Evolutionary conservation across 805 yeast genomes (phyloP).

Genomic region (Wickerhamiella allomyrinae): DNA sequence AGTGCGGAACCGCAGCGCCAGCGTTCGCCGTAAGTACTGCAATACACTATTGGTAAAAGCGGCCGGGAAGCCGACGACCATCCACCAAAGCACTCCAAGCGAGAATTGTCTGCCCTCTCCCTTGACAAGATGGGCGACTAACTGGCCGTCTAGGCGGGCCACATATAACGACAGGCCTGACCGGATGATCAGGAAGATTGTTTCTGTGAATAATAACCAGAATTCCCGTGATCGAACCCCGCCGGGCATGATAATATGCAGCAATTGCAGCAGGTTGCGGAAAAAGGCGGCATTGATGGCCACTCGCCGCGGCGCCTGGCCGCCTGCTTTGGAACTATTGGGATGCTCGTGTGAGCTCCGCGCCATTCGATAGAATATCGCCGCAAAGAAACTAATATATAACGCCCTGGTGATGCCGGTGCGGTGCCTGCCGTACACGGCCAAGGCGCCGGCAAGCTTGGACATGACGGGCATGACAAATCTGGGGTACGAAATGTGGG

Average conservation of each 20-base stretch:
- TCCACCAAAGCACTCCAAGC: slow-evolving; percentile 56
- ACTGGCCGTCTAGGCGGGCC: slow-evolving; percentile 72
- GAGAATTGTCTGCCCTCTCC: slow-evolving; percentile 53
- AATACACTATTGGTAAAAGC: slow-evolving; percentile 62
- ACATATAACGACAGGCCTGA: slow-evolving; percentile 67
- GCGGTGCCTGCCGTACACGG: slow-evolving; percentile 11
- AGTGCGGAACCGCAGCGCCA: slow-evolving; percentile 36
- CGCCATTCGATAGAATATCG: neutral
- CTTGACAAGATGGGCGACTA: slow-evolving; percentile 69
- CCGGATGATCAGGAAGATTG: slow-evolving; percentile 45
- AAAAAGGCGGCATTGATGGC: slow-evolving; percentile 23
- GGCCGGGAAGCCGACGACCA: slow-evolving; percentile 76
- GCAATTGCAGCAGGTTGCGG: slow-evolving; percentile 17
- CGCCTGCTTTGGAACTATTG: neutral
- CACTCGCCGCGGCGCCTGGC: slow-evolving; percentile 13
- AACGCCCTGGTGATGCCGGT: slow-evolving; percentile 12
- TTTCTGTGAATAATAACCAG: slow-evolving; percentile 34
- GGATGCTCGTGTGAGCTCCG: neutral
- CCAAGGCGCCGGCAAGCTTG: slow-evolving; percentile 3
- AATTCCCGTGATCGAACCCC: slow-evolving; percentile 22
- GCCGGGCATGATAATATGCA: slow-evolving; percentile 24
- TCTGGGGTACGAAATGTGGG: slow-evolving; percentile 9
- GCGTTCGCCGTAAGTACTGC: slow-evolving; percentile 25
- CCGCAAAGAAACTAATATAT: slow-evolving; percentile 10
- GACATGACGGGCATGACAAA: slow-evolving; percentile 9